These are phyloP conservation scores for Pseudogymnoascus destructans DNA, from an alignment of 2,329 filamentous ascomycete species.

Conservation along the genomic window DNA sequence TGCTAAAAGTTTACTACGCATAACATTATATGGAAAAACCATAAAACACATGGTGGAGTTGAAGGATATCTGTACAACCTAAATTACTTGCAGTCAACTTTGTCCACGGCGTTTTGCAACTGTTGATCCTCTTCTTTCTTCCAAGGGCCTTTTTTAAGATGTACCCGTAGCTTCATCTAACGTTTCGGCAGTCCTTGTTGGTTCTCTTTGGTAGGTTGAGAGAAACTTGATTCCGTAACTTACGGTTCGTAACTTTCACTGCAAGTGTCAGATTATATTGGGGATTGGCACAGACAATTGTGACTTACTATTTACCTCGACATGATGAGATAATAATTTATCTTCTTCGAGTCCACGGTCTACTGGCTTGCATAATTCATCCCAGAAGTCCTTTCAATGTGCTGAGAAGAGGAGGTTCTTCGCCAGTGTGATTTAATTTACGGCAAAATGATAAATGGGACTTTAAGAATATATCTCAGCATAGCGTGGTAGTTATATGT, in stretches of 20 bases:
- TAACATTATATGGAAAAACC: not conserved
- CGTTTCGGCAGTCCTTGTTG: constrained; percentile 34
- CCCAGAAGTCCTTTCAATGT: not conserved
- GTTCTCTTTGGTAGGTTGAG: constrained; percentile 28
- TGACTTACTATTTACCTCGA: not conserved
- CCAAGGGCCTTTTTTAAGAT: constrained; percentile 31
- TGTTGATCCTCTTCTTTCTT: not conserved
- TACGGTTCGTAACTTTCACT: not conserved
- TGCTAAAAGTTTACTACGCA: not conserved
- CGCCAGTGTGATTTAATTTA: not conserved
- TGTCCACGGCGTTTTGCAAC: not conserved
- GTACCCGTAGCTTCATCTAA: constrained; percentile 30
- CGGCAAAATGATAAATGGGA: not conserved
- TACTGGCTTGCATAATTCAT: not conserved
- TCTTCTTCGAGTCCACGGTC: not conserved
- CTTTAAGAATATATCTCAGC: not conserved
- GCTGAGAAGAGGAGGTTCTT: not conserved
- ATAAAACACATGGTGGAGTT: not conserved
- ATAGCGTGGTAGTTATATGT: not conserved
- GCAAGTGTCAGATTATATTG: not conserved
- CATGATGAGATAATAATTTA: not conserved
- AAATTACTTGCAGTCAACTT: not conserved
- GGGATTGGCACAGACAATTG: no score
- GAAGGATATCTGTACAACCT: not conserved
- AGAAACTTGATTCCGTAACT: constrained; percentile 28